Conservation (phyloP, 768 basidiomycete species). For the Floccularia luteovirens region DNA sequence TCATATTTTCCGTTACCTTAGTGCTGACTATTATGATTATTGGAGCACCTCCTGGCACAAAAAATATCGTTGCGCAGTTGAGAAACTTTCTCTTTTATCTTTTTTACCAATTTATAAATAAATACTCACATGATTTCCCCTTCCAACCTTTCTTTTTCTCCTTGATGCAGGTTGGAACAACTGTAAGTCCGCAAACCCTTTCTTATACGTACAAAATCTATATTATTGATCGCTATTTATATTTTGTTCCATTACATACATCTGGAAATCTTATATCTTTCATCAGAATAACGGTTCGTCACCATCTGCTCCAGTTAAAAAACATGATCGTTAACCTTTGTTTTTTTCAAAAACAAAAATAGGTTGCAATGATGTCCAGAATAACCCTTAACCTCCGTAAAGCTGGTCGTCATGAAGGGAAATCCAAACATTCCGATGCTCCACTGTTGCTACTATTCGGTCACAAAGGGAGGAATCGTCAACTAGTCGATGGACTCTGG, state of each 20-base stretch:
- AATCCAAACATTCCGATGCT: too few relatives aligned
- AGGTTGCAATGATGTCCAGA: conserved; percentile 63
- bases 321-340: too few relatives aligned
- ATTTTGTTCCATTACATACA: too few relatives aligned
- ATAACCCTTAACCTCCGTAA: conserved; percentile 51
- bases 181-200: background rate
- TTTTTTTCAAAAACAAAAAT: conserved; percentile 7
- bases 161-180: background rate
- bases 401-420: conserved; percentile 11
- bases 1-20: conserved; percentile 35
- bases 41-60: conserved; percentile 31
- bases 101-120: background rate
- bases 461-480: too few relatives aligned
- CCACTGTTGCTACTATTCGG: too few relatives aligned
- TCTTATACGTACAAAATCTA: too few relatives aligned
- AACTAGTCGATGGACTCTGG: too few relatives aligned
- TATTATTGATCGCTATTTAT: too few relatives aligned
- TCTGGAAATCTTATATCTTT: too few relatives aligned
- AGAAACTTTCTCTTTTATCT: conserved; percentile 8
- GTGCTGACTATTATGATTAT: conserved; percentile 39
- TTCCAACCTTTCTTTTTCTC: background rate
- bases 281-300: background rate
- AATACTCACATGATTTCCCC: background rate
- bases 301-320: too few relatives aligned
- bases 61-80: conserved; percentile 42